Percentiles rank a stretch among this genome's conserved stretches.
Evolutionary conservation across 106 monocot genomes (phyloP).

Genomic region (Dendrobium chrysotoxum): DNA sequence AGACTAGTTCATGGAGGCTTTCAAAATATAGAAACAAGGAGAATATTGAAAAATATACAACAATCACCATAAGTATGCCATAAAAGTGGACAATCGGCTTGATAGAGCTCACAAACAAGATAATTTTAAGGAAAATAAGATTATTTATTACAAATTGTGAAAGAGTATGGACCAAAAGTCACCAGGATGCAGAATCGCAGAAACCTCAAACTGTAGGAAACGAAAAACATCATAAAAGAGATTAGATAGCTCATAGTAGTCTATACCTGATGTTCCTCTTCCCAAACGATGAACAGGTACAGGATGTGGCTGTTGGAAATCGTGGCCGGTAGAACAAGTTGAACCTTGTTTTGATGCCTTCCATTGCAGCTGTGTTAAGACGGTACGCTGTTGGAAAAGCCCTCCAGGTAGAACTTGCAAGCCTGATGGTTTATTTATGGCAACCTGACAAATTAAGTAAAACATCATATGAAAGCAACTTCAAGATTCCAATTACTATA

Average conservation of each 20-base stretch:
- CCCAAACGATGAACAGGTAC: constrained; percentile 87
- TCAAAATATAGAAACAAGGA: no score
- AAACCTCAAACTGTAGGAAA: not conserved
- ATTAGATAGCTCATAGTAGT: not conserved
- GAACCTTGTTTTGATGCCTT: constrained; percentile 23
- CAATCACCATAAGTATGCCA: no score
- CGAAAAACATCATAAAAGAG: not conserved
- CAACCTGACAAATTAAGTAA: constrained; percentile 39
- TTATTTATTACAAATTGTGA: no score
- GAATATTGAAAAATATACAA: no score
- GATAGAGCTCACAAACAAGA: no score
- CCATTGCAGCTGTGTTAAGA: constrained; percentile 82
- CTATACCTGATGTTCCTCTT: constrained; percentile 91
- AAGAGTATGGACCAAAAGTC: not conserved
- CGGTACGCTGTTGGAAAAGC: constrained; percentile 92
- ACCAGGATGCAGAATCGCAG: not conserved
- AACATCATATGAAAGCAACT: not conserved
- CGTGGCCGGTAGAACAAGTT: constrained; percentile 5
- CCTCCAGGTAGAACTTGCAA: constrained; percentile 97
- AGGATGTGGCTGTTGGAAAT: constrained; percentile 29
- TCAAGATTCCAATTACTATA: not conserved
- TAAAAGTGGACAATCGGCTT: no score
- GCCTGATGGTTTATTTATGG: constrained; percentile 85
- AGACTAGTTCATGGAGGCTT: no score
- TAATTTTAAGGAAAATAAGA: no score